Evolutionary conservation across 1,284 basidiomycete genomes (phyloP), one percentile per base, ranked within the genome.

Genomic region (Malassezia globosa): DNA sequence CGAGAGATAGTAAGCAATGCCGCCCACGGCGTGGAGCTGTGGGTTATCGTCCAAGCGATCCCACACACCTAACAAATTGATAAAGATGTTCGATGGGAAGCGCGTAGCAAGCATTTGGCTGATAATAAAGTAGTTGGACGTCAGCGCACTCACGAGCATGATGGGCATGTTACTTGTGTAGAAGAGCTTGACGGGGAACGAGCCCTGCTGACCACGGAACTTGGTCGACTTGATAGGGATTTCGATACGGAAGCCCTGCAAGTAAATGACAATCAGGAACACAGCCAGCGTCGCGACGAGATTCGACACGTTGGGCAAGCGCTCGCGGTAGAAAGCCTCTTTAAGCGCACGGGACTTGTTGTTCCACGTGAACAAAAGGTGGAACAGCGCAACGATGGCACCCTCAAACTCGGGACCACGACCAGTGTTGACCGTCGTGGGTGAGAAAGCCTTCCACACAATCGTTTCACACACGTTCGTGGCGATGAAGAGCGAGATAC

Each of bases 101-200:
- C 92, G 81, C 81, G 62, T 95, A 79, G 63, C 60, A 29, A 71
- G 61, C 92, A 96, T 96, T 75, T 96, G 94, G 37, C 83, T 87
- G 69, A 97, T 80, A 73, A 97, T 87, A 77, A 90, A 96, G 23
- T 96, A 81, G 75, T 97, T 95, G 56, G 82, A 85, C 7, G 88
- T 90, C 53, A 96, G 78, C 10, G 92, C 90, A 22, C 81, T 84
- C 75, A 96, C 86, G 59, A 97, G 81, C 92, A 97, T 97, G 78
- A 97, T 97, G 57, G 92, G 90, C 92, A 96, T 96, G 79, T 96
- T 97, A 58, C 82, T 84, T 21, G 92, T 96, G 77, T 97, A 97
- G 77, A 97, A 97, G 37, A 97, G 81, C 77, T 96, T 97, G 77
- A 97, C 81, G 51, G 94, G 92, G 78, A 94, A 97, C 29, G 82